Percentiles rank a stretch among this genome's conserved stretches.
Conservation (phyloP, 768 basidiomycete species). For the Podaxis sp. region DNA sequence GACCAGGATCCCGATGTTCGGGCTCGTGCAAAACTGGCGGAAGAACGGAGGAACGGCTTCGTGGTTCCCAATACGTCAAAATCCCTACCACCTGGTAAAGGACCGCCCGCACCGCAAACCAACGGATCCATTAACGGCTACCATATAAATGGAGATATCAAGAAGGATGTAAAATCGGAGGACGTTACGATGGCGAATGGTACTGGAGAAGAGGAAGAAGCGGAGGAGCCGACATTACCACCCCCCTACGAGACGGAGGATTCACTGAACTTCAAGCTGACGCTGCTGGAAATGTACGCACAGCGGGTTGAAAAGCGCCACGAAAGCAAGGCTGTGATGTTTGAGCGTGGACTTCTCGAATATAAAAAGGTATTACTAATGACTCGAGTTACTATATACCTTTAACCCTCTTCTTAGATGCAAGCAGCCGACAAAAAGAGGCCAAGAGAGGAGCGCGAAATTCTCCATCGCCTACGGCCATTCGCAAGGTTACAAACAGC, state of each 20-base stretch:
- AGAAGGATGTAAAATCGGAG: slow-evolving; percentile 42
- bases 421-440: slow-evolving; percentile 91
- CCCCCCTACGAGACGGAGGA: slow-evolving; percentile 82
- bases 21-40: slow-evolving; percentile 51
- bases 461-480: slow-evolving; percentile 84
- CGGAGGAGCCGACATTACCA: slow-evolving; percentile 67
- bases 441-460: slow-evolving; percentile 87
- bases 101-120: slow-evolving; percentile 26
- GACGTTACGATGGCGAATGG: slow-evolving; percentile 50
- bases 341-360: slow-evolving; percentile 87
- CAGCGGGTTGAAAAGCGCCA: slow-evolving; percentile 84
- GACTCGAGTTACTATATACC: background rate
- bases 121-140: slow-evolving; percentile 49
- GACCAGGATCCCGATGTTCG: slow-evolving; percentile 75
- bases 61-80: slow-evolving; percentile 25
- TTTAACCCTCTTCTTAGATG: slow-evolving; percentile 52
- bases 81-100: slow-evolving; percentile 36
- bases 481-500: slow-evolving; percentile 90
- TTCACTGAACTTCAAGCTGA: slow-evolving; percentile 86
- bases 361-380: slow-evolving; percentile 79
- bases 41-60: slow-evolving; percentile 39
- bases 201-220: slow-evolving; percentile 54
- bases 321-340: slow-evolving; percentile 87
- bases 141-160: slow-evolving; percentile 39
- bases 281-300: slow-evolving; percentile 87